Percentiles rank a stretch among this genome's conserved stretches.
Conservation (phyloP, 2,329 filamentous ascomycete genomes). For the Torrubiellomyces zombiae region DNA sequence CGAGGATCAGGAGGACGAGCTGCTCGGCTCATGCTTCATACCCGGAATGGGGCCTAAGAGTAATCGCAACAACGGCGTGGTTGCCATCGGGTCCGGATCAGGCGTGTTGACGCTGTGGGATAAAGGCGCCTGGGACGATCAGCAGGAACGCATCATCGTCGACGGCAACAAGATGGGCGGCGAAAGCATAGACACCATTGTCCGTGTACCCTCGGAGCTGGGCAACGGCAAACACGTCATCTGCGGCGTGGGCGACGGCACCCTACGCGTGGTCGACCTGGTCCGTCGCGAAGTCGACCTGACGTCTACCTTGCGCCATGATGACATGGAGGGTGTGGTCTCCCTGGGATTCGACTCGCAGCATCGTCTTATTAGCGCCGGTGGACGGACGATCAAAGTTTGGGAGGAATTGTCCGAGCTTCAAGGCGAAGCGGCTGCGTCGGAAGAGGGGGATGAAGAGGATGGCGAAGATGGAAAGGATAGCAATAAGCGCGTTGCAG, state of each 20-base stretch:
- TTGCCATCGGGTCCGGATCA: conserved; percentile 59
- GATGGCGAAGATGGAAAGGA: conserved; percentile 20
- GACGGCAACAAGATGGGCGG: conserved; percentile 45
- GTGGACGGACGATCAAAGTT: conserved; percentile 72
- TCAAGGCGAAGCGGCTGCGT: conserved; percentile 25
- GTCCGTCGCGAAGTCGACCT: conserved; percentile 55
- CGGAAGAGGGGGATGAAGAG: conserved; percentile 29
- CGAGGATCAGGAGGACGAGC: conserved; percentile 88
- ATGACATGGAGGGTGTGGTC: conserved; percentile 75
- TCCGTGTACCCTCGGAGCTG: conserved; percentile 52
- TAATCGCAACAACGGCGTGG: conserved; percentile 50
- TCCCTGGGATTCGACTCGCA: conserved; percentile 70
- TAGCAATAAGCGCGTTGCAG: conserved; percentile 22
- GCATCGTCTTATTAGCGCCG: conserved; percentile 77
- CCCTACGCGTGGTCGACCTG: conserved; percentile 60
- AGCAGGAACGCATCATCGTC: conserved; percentile 74
- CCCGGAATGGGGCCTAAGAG: conserved; percentile 55
- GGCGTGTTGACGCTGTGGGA: conserved; percentile 91
- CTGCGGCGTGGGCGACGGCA: conserved; percentile 69
- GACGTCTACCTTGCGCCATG: conserved; percentile 48
- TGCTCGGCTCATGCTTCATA: conserved; percentile 68
- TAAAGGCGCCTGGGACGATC: conserved; percentile 85
- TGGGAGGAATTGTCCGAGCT: conserved; percentile 66
- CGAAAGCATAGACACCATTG: conserved; percentile 69
- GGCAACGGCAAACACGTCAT: conserved; percentile 58